These are phyloP conservation scores for Hygrophorus pudorinus DNA, from an alignment of 768 basidiomycete species.

Conservation along the genomic window DNA sequence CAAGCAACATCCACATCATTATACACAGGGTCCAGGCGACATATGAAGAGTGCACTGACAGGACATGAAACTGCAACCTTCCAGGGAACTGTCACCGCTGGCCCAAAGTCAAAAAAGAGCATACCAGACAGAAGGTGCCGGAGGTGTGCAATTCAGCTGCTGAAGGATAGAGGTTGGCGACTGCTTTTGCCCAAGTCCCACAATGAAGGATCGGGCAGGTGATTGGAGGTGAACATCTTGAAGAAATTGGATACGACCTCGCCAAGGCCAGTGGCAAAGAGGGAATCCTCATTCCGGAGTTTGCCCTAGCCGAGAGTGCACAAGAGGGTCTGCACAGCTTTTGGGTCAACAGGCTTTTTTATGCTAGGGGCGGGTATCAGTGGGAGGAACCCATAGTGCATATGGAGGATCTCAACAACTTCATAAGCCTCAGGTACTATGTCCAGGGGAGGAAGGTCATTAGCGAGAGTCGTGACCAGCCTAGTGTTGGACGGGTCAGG, in stretches of 20 bases:
- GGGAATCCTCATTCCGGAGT: neutral
- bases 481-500: too few species aligned
- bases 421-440: too few species aligned
- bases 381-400: neutral
- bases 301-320: neutral
- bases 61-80: neutral
- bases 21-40: neutral
- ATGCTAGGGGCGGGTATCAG: neutral
- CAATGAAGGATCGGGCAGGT: neutral
- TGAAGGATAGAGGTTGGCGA: neutral
- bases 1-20: neutral
- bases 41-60: neutral
- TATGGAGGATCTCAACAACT: too few species aligned
- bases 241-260: neutral
- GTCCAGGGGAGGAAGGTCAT: too few species aligned
- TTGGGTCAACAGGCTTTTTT: too few species aligned
- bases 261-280: neutral
- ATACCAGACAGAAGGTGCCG: neutral
- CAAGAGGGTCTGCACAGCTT: too few species aligned
- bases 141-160: neutral
- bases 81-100: neutral
- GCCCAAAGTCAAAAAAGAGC: neutral
- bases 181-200: neutral
- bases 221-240: too few species aligned
- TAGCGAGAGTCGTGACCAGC: too few species aligned